Evolutionary conservation across 2,329 filamentous ascomycete genomes (phyloP).

Genomic region (Dothidotthia symphoricarpi): DNA sequence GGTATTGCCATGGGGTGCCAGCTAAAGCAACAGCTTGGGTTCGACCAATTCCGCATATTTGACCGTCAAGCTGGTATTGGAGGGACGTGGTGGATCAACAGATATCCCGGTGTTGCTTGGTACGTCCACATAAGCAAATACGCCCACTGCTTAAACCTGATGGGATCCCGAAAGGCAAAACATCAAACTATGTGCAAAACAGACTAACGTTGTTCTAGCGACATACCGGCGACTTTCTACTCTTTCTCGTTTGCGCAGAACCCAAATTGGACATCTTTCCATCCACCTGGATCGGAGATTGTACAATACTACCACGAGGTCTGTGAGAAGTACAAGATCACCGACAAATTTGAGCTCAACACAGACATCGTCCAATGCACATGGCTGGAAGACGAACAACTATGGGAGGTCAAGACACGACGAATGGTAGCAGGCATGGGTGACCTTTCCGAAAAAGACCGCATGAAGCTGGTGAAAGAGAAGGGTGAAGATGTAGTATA

Average conservation of each 20-base stretch:
- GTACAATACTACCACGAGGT: conserved; percentile 54
- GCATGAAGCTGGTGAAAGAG: conserved; percentile 44
- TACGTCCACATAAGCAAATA: too few relatives aligned
- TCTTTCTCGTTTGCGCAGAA: conserved; percentile 58
- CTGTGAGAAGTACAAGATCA: conserved; percentile 53
- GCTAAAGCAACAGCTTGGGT: conserved; percentile 57
- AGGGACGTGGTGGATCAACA: conserved; percentile 64
- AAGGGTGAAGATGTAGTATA: conserved; percentile 51
- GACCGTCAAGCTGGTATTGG: conserved; percentile 59
- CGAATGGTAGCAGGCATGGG: conserved; percentile 55
- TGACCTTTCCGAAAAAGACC: conserved; percentile 52
- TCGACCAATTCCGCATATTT: conserved; percentile 61
- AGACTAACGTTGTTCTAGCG: conserved; percentile 20
- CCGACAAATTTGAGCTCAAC: conserved; percentile 59
- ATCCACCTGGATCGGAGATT: conserved; percentile 52
- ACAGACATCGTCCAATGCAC: conserved; percentile 54
- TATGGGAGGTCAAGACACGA: conserved; percentile 56
- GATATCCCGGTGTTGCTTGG: conserved; percentile 52
- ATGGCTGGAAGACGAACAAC: conserved; percentile 54
- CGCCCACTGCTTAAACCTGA: too few relatives aligned
- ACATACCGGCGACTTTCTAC: conserved; percentile 56
- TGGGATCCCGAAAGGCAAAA: neutral
- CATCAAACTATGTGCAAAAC: neutral
- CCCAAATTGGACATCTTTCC: conserved; percentile 51
- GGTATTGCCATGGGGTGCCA: conserved; percentile 62